phyloP scores from a whole-genome alignment of 495 filamentous ascomycete species.

The Pyrenopolyporus hunteri region DNA sequence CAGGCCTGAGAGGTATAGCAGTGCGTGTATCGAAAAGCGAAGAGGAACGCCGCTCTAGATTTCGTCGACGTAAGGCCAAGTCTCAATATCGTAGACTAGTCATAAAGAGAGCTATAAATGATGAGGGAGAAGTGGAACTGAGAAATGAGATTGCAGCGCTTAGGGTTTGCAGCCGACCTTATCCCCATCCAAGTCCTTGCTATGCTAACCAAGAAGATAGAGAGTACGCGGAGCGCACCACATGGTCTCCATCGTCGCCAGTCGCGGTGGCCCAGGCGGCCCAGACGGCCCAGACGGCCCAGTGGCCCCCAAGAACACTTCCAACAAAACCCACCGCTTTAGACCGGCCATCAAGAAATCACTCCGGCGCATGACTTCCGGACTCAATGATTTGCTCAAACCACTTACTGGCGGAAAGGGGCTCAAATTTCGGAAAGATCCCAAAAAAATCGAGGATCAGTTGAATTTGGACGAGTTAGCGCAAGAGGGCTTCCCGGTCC shows the following conservation, averaged over 20 bases:
- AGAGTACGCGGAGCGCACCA: background rate
- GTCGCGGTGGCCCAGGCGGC: too few relatives aligned
- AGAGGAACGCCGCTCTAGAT: background rate
- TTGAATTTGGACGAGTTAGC: background rate
- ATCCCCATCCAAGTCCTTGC: background rate
- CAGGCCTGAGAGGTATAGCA: background rate
- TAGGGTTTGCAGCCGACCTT: background rate
- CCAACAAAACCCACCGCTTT: too few relatives aligned
- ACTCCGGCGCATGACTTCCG: too few relatives aligned
- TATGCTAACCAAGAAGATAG: constrained; percentile 3
- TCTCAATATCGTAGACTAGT: constrained; percentile 2
- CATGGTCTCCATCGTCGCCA: too few relatives aligned
- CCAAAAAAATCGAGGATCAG: background rate
- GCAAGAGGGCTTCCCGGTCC: background rate
- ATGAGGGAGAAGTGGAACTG: background rate
- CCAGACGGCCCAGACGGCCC: too few relatives aligned
- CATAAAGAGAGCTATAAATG: background rate
- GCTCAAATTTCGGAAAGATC: background rate
- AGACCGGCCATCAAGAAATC: too few relatives aligned
- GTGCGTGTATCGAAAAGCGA: too few relatives aligned
- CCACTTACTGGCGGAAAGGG: too few relatives aligned
- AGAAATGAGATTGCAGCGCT: background rate
- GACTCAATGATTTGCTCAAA: too few relatives aligned
- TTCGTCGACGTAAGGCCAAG: background rate
- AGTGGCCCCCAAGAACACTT: too few relatives aligned